Conservation (phyloP, 352 stramenopile genomes). For the Hyaloperonospora brassicae region DNA sequence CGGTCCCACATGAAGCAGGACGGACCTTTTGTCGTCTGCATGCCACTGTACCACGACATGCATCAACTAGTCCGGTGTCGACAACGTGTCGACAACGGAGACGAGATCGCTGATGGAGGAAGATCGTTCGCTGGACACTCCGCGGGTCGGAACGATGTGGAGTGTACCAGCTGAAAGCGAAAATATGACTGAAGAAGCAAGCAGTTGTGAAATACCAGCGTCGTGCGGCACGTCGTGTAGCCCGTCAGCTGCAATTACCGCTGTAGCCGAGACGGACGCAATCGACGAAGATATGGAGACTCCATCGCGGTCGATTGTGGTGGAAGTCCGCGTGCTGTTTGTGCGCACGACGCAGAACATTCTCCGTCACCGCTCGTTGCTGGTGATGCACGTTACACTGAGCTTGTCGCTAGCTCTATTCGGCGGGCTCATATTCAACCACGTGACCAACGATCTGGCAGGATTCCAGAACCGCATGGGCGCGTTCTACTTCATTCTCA, state of each 20-base stretch:
- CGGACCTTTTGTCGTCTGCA: background rate
- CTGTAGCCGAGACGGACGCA: constrained; percentile 7
- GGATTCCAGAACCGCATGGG: constrained; percentile 81
- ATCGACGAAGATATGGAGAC: constrained; percentile 4
- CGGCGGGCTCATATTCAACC: constrained; percentile 68
- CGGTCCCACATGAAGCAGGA: constrained; percentile 34
- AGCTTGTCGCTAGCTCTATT: constrained; percentile 55
- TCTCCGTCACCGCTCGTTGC: constrained; percentile 59
- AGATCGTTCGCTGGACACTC: constrained; percentile 34
- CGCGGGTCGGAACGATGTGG: constrained; percentile 30
- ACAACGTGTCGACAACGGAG: constrained; percentile 22
- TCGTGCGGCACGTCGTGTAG: constrained; percentile 18
- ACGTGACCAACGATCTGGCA: constrained; percentile 73
- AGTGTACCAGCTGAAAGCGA: constrained; percentile 15
- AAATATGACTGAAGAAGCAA: constrained; percentile 14
- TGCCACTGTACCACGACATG: constrained; percentile 21
- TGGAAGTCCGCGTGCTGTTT: constrained; percentile 68
- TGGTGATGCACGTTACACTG: constrained; percentile 55
- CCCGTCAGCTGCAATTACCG: constrained; percentile 14
- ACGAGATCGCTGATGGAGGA: constrained; percentile 55
- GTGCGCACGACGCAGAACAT: constrained; percentile 62
- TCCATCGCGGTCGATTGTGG: constrained; percentile 34
- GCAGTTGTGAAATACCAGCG: constrained; percentile 14
- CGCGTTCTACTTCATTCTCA: constrained; percentile 82
- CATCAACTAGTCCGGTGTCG: constrained; percentile 31